Conservation (phyloP, 2,329 filamentous ascomycete species). For the Pseudocercospora crystallina region DNA sequence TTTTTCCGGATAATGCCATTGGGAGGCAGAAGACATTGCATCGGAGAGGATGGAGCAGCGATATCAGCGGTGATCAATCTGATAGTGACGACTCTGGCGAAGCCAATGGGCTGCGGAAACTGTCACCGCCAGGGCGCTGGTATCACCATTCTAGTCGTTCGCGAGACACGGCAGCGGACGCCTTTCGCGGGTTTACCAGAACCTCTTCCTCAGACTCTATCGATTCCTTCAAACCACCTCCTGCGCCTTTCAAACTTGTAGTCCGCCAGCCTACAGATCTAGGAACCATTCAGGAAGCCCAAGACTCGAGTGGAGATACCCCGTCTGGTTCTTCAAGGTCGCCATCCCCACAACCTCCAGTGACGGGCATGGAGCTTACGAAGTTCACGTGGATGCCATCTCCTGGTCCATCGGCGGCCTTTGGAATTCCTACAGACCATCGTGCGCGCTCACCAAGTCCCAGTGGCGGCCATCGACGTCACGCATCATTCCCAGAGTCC, state of each 20-base stretch:
- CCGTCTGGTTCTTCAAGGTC: slow-evolving; percentile 22
- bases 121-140: slow-evolving; percentile 18
- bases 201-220: not conserved
- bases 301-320: slow-evolving; percentile 23
- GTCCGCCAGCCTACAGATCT: slow-evolving; percentile 22
- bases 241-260: slow-evolving; percentile 20
- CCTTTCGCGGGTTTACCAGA: not conserved
- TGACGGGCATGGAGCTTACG: slow-evolving; percentile 9
- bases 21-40: slow-evolving; percentile 24
- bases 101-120: slow-evolving; percentile 11
- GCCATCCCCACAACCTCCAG: slow-evolving; percentile 18
- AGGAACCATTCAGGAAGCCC: slow-evolving; percentile 15
- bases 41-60: slow-evolving; percentile 34
- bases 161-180: slow-evolving; percentile 6
- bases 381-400: slow-evolving; percentile 22
- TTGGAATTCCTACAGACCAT: slow-evolving; percentile 16
- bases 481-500: slow-evolving; percentile 5
- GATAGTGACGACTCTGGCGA: slow-evolving; percentile 30
- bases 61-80: slow-evolving; percentile 36
- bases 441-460: slow-evolving; percentile 23
- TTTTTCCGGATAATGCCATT: slow-evolving; percentile 24
- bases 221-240: slow-evolving; percentile 2
- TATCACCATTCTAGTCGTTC: slow-evolving; percentile 12
- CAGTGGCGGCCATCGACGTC: slow-evolving; percentile 7
- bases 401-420: slow-evolving; percentile 19